Conservation (phyloP, 2,329 filamentous ascomycete genomes). For the Karstenula rhodostoma region DNA sequence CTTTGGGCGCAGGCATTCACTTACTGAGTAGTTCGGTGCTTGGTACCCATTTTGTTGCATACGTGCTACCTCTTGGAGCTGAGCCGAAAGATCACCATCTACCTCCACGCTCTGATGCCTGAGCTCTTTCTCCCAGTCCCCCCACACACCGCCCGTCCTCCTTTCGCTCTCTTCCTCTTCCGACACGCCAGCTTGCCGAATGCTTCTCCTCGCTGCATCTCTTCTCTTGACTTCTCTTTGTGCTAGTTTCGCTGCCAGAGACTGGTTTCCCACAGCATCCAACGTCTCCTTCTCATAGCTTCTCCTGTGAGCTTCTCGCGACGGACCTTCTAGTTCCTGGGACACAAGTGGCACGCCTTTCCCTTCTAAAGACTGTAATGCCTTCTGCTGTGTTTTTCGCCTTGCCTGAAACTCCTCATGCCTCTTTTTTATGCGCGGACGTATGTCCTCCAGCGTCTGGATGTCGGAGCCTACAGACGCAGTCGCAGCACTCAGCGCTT, state of each 20-base stretch:
- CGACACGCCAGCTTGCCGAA: slow-evolving; percentile 64
- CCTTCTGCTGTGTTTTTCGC: slow-evolving; percentile 34
- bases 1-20: slow-evolving; percentile 1
- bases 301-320: slow-evolving; percentile 24
- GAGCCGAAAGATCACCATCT: slow-evolving; percentile 60
- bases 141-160: slow-evolving; percentile 62
- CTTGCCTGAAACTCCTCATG: slow-evolving; percentile 61
- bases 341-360: slow-evolving; percentile 21
- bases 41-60: slow-evolving; percentile 39
- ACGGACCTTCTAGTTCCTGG: slow-evolving; percentile 36
- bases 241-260: slow-evolving; percentile 44
- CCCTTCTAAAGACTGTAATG: slow-evolving; percentile 38
- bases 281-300: slow-evolving; percentile 40
- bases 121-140: slow-evolving; percentile 59
- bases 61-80: slow-evolving; percentile 61
- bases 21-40: slow-evolving; percentile 35
- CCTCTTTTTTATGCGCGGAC: slow-evolving; percentile 76
- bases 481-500: slow-evolving; percentile 63
- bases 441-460: slow-evolving; percentile 76
- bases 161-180: slow-evolving; percentile 66
- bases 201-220: slow-evolving; percentile 55
- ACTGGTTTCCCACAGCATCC: slow-evolving; percentile 43
- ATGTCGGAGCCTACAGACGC: slow-evolving; percentile 71
- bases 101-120: slow-evolving; percentile 37
- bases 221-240: slow-evolving; percentile 46